These are phyloP conservation scores for Globisporangium cystogenes DNA, from an alignment of 352 stramenopile species.

Conservation along the genomic window DNA sequence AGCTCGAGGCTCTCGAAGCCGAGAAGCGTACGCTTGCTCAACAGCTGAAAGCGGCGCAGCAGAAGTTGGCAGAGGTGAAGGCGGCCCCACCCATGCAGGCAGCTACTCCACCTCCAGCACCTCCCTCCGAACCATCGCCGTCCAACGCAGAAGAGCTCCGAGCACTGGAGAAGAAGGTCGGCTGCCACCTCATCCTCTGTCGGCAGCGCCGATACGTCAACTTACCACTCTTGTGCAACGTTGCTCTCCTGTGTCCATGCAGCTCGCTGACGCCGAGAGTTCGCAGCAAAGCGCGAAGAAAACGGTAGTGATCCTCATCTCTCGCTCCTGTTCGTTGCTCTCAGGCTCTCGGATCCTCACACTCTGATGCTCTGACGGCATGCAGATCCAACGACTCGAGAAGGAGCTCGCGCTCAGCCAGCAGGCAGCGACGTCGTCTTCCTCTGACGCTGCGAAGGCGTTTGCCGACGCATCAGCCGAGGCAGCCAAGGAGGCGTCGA, in stretches of 20 bases:
- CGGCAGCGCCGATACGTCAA: background rate
- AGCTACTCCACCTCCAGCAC: conserved; percentile 13
- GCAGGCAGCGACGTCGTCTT: conserved; percentile 15
- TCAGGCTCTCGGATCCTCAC: background rate
- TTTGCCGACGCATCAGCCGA: conserved; percentile 7
- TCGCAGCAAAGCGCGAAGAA: conserved; percentile 33
- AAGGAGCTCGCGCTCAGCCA: conserved; percentile 38
- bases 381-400: conserved; percentile 55
- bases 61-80: conserved; percentile 37
- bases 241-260: conserved; percentile 1
- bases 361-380: background rate
- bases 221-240: background rate
- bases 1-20: conserved; percentile 38
- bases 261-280: conserved; percentile 33
- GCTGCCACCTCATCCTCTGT: background rate
- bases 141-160: conserved; percentile 35
- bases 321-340: background rate
- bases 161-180: conserved; percentile 53
- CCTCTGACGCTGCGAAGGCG: conserved; percentile 27
- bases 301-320: conserved; percentile 32
- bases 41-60: conserved; percentile 58
- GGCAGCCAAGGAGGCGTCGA: conserved; percentile 17
- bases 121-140: conserved; percentile 6
- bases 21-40: conserved; percentile 53
- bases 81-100: conserved; percentile 11